Base-by-base conservation (phyloP, 164 flowering plant genomes). In the Macadamia integrifolia region DNA sequence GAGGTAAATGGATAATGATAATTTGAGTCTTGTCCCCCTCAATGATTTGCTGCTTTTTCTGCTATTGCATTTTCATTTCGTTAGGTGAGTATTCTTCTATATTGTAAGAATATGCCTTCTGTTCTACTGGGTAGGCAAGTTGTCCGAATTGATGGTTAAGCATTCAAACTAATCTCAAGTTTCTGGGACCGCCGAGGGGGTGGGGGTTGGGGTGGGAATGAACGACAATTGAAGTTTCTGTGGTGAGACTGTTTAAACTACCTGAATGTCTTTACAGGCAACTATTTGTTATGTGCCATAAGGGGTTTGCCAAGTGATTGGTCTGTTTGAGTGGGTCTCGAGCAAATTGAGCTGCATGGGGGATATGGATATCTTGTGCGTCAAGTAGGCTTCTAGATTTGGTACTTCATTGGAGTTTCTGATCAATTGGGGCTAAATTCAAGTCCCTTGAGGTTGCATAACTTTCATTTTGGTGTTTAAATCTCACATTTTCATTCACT, bases 1-100 rank as follows among this genome's bases (percentile, higher is more conserved):
- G 97, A 90, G 92, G 97, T 92, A 75, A 76, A 78, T 71, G 30
- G 62, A 28, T 17, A 23, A 31, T n/a, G 48, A 32, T 35, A 35
- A 35, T 64, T 12, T n/a, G 10, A 17, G 15, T 14, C 14, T 23
- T 44, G 46, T 60, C 43, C 30, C 60, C 15, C n/a, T 11, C 58
- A 48, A 3, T 13, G 18, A 42, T 31, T 23, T 60, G 3, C 28
- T 18, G 43, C 14, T 58, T 67, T 58, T 35, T 31, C 14, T 58
- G 42, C 12, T 58, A 43, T 67, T 40, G 31, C 6, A 13, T 29
- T 14, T 44, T 28, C 15, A 57, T 43, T 29, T 57, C 44, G 28
- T 52, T 32, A 58, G 46, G n/a, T 32, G 58, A 28, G 43, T 59
- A 48, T 55, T 14, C 32, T 13, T 10, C 29, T 55, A 2, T 58